phyloP scores from a whole-genome alignment of 2,329 filamentous ascomycete species.

The Acrodontium crateriforme region DNA sequence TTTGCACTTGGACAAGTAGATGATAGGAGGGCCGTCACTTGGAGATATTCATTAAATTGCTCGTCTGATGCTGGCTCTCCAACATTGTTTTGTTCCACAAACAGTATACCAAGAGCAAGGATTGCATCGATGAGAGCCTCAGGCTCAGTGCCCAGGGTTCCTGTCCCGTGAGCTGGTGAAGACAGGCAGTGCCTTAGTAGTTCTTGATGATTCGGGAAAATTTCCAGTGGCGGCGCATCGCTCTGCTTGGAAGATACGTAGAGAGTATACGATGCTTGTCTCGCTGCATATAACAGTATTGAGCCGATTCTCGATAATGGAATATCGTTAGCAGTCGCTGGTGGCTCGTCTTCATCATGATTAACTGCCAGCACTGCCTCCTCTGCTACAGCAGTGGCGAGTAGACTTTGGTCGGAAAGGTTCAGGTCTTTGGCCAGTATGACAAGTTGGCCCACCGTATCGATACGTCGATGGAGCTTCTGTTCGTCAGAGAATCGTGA shows the following conservation, averaged over 20 bases:
- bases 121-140: conserved; percentile 42
- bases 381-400: conserved; percentile 27
- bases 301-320: conserved; percentile 43
- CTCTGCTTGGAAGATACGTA: conserved; percentile 28
- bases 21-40: conserved; percentile 33
- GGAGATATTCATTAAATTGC: conserved; percentile 39
- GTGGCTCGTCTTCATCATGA: conserved; percentile 40
- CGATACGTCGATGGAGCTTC: conserved; percentile 46
- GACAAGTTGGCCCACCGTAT: conserved; percentile 58
- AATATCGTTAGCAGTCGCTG: conserved; percentile 38
- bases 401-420: conserved; percentile 34
- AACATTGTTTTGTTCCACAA: conserved; percentile 31
- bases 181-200: conserved; percentile 40
- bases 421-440: conserved; percentile 48
- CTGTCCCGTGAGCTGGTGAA: conserved; percentile 16
- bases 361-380: conserved; percentile 27
- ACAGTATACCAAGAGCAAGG: conserved; percentile 37
- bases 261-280: conserved; percentile 34
- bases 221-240: conserved; percentile 21
- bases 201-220: conserved; percentile 40
- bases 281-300: conserved; percentile 40
- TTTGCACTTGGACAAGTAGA: conserved; percentile 35
- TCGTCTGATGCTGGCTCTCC: conserved; percentile 35
- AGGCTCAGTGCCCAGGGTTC: conserved; percentile 31
- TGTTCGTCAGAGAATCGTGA: conserved; percentile 52